Evolutionary conservation across 345 rosid species (phyloP), one percentile per base, ranked within the genome.

Genomic region (Barbarea vulgaris): DNA sequence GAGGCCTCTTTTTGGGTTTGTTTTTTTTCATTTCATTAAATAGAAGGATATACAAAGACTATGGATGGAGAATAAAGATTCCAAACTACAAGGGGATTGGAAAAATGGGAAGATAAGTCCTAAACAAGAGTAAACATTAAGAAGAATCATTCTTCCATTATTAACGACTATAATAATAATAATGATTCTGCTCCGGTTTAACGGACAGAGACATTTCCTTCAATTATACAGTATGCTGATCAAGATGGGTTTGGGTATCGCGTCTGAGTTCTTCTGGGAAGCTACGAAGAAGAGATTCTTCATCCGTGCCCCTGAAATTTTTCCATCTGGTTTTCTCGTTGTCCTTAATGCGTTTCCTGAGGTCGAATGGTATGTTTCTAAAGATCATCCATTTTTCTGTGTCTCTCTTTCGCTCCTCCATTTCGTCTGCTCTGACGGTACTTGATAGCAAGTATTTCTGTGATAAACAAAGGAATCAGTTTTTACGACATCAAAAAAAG

Each of bases 381-480:
- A 53, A 17, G 0, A 69, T 37, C 81, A 78, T 78, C 78, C 81
- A 78, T 59, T 66, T 41, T 25, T 78, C 70, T 10, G 18, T 54
- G 46, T 78, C 77, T 14, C 62, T 66, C 39, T 25, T 51, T 19
- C 13, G 73, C 64, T 57, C 78, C 18, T 54, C n/a, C 78, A 67
- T 67, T 67, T 78, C 78, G n/a, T 78, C 78, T 51, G 67, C 22
- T 65, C 74, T 58, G 3, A 28, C 46, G 1, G 78, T 67, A 65
- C 74, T 59, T 51, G 74, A 51, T 44, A 31, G 41, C 37, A 78
- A 44, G 24, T 78, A 78, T 19, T 73, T 78, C 81, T 73, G 59
- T 28, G 1, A 62, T 37, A 55, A 64, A 27, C 64, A 18, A 12
- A 37, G 6, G 0, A 41, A 41, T 12, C 5, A 41, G 7, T n/a